A percentile compares a stretch with the other conserved stretches of the same genome.
These are phyloP conservation scores for Ettlia oleoabundans DNA, from an alignment of 139 green algal species.

Conservation along the genomic window DNA sequence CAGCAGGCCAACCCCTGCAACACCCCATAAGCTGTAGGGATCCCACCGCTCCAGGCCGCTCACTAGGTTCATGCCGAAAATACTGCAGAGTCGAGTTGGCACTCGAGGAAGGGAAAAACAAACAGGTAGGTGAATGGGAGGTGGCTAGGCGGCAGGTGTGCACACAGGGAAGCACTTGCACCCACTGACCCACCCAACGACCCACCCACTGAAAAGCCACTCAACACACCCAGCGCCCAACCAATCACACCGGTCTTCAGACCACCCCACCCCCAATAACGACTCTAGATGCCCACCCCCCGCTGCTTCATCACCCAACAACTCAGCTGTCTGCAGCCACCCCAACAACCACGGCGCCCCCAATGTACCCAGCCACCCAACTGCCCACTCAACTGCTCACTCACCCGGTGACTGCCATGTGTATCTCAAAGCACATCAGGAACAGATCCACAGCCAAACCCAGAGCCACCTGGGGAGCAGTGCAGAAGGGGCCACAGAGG, in stretches of 20 bases:
- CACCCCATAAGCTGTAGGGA: slow-evolving; percentile 31
- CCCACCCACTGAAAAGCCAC: too few species aligned
- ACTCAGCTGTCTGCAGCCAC: too few species aligned
- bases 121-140: neutral
- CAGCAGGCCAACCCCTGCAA: slow-evolving; percentile 10
- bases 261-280: too few species aligned
- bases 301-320: too few species aligned
- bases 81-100: too few species aligned
- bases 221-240: too few species aligned
- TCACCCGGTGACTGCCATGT: slow-evolving; percentile 27
- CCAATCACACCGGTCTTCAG: too few species aligned
- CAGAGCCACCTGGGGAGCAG: slow-evolving; percentile 13
- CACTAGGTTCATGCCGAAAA: slow-evolving; percentile 42
- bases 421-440: slow-evolving; percentile 26
- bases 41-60: slow-evolving; percentile 32
- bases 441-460: slow-evolving; percentile 37
- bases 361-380: neutral
- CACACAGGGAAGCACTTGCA: too few species aligned
- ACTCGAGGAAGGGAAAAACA: neutral
- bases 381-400: neutral
- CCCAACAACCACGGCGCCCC: neutral
- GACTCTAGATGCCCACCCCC: too few species aligned
- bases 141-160: neutral
- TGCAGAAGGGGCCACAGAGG: neutral
- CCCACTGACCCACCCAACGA: too few species aligned